A percentile compares a stretch with the other conserved stretches of the same genome.
Conservation (phyloP, 805 yeast species). For the Barnettozyma californica region DNA sequence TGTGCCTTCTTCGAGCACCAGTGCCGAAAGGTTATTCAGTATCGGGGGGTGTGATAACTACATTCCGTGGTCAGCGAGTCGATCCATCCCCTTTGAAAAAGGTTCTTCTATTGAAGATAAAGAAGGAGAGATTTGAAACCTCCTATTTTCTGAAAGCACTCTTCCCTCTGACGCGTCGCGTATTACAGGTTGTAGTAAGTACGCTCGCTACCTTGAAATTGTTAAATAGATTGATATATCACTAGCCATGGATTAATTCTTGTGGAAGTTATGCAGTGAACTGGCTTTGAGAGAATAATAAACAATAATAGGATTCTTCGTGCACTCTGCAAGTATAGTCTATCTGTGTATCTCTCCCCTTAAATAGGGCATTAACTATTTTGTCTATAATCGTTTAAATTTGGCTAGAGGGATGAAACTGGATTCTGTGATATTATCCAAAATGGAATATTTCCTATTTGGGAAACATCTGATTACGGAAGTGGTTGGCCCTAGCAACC, state of each 20-base stretch:
- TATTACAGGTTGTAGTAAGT: background rate
- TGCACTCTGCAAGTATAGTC: background rate
- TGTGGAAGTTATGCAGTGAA: background rate
- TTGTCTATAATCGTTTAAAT: background rate
- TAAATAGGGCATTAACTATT: background rate
- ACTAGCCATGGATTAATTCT: background rate
- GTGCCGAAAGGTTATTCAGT: background rate
- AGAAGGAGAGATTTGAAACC: background rate
- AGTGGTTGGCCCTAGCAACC: background rate
- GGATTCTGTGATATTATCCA: background rate
- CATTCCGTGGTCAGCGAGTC: background rate
- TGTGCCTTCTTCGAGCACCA: background rate
- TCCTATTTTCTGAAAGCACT: background rate
- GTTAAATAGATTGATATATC: background rate
- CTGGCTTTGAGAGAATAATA: background rate
- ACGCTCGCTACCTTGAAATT: background rate
- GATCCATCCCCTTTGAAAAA: background rate
- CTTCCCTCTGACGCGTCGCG: background rate
- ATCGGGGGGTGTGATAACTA: background rate
- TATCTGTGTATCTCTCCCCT: background rate
- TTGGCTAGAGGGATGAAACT: background rate
- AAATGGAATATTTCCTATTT: background rate
- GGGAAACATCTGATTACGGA: background rate
- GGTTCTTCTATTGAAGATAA: background rate
- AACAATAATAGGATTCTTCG: background rate